A percentile compares a stretch with the other conserved stretches of the same genome.
Conservation (phyloP, 176 grass and related monocot species). For the Carex cristatella region DNA sequence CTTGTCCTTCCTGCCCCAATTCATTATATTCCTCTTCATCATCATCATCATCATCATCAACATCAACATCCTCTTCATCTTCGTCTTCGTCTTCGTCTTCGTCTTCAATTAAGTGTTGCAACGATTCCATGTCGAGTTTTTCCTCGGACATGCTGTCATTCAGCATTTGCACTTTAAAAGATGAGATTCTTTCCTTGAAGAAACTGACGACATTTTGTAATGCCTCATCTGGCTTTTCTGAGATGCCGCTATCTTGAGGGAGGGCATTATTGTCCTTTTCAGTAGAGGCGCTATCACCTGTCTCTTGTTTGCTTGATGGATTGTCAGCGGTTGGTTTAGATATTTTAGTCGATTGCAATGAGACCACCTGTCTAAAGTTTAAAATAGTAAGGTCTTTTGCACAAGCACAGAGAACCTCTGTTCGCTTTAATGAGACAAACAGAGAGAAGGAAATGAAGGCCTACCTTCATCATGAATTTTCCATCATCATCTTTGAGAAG, state of each 20-base stretch:
- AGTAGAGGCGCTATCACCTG: slow-evolving; percentile 28
- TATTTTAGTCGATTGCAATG: slow-evolving; percentile 59
- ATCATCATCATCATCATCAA: slow-evolving; percentile 36
- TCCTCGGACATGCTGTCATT: neutral
- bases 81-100: slow-evolving; percentile 24
- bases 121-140: slow-evolving; percentile 15
- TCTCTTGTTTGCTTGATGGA: slow-evolving; percentile 26
- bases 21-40: slow-evolving; percentile 28
- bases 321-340: slow-evolving; percentile 28
- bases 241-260: slow-evolving; percentile 7
- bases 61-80: slow-evolving; percentile 26
- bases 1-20: slow-evolving; percentile 27
- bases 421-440: neutral
- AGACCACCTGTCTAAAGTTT: slow-evolving; percentile 76
- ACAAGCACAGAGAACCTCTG: slow-evolving; percentile 14
- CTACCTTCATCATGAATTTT: slow-evolving; percentile 72
- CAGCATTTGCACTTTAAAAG: slow-evolving; percentile 16
- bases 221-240: slow-evolving; percentile 12
- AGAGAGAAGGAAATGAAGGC: slow-evolving; percentile 4
- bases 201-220: slow-evolving; percentile 1
- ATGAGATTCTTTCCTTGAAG: slow-evolving; percentile 10
- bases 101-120: slow-evolving; percentile 17
- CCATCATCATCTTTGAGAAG: slow-evolving; percentile 61
- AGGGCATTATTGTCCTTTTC: slow-evolving; percentile 17
- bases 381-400: slow-evolving; percentile 36